Base-by-base conservation (phyloP, 345 rosid genomes). In the Draba incana region DNA sequence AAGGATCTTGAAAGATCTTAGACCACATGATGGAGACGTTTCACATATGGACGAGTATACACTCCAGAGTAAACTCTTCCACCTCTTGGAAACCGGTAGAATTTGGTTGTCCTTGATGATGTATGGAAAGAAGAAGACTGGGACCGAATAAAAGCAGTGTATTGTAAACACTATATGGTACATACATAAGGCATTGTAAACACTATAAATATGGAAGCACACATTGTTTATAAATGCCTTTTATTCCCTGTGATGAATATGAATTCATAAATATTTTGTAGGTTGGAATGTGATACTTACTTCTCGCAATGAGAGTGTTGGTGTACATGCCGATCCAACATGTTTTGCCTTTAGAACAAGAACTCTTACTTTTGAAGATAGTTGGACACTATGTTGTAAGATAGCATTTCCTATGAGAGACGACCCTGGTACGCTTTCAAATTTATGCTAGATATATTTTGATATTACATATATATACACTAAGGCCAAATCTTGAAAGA, bases 201-300 rank as follows among this genome's bases (percentile, higher is more conserved):
- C 20, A 20, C 20, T 20, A 20, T 20, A 20, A 1, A 20, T 20
- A 20, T 20, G 20, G 20, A 20, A 20, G 20, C 25, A 28, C 1
- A 46, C 24, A 46, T 20, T 20, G 13, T 25, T 31, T 7, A 31
- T 31, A 35, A 8, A 35, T 35, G 39, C 39, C 10, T 35, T 33
- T 35, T 35, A 6, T 35, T 35, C 38, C n/a, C 38, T 35, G 10
- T 35, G 2, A 8, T 35, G n/a, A n/a, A n/a, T n/a, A 2, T n/a
- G n/a, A 8, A 35, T 10, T 10, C 39, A 35, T 35, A 35, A 8
- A 35, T 45, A 41, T 39, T 25, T 57, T 27, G 14, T 35, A 0
- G 43, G 67, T 7, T 79, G 80, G 69, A 83, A 79, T 59, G 59
- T 83, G 50, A 9, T 83, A 71, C 37, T 79, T 25, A 83, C 85